phyloP scores from a whole-genome alignment of 2,329 filamentous ascomycete genomes.

The Pleurostoma richardsiae region DNA sequence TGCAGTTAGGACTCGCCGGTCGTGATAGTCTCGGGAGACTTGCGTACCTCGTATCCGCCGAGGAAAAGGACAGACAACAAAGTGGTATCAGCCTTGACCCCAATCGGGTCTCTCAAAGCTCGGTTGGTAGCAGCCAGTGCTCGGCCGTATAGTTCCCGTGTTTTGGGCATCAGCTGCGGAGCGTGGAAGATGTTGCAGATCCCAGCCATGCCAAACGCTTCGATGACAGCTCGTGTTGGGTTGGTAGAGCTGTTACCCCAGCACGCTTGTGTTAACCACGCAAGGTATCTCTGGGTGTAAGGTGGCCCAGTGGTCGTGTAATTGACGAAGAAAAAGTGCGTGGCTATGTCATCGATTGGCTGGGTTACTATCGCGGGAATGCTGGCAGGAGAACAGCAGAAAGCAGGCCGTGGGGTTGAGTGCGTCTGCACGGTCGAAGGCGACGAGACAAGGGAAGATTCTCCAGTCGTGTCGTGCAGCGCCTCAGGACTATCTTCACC shows the following conservation, averaged over 20 bases:
- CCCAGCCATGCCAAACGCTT: not conserved
- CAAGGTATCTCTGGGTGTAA: not conserved
- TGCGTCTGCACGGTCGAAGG: not conserved
- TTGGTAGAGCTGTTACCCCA: not conserved
- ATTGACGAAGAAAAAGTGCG: slow-evolving; percentile 17
- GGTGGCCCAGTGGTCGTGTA: slow-evolving; percentile 1
- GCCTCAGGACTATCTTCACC: not conserved
- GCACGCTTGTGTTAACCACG: not conserved
- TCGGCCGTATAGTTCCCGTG: not conserved
- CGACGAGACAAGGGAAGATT: not conserved
- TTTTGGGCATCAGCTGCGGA: not conserved
- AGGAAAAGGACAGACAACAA: not conserved
- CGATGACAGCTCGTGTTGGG: not conserved
- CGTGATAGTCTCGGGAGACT: not conserved
- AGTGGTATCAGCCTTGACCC: not conserved
- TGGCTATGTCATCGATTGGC: slow-evolving; percentile 9
- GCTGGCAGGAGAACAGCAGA: too few species aligned
- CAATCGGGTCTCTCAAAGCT: not conserved
- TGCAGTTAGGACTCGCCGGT: not conserved
- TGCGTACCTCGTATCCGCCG: not conserved
- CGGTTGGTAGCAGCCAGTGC: not conserved
- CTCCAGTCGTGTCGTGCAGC: not conserved
- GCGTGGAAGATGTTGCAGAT: not conserved
- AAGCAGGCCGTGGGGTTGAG: too few species aligned
- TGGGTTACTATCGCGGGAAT: not conserved